These are phyloP conservation scores for Penicillium tannophilum DNA, from an alignment of 495 filamentous ascomycete genomes.

Conservation along the genomic window DNA sequence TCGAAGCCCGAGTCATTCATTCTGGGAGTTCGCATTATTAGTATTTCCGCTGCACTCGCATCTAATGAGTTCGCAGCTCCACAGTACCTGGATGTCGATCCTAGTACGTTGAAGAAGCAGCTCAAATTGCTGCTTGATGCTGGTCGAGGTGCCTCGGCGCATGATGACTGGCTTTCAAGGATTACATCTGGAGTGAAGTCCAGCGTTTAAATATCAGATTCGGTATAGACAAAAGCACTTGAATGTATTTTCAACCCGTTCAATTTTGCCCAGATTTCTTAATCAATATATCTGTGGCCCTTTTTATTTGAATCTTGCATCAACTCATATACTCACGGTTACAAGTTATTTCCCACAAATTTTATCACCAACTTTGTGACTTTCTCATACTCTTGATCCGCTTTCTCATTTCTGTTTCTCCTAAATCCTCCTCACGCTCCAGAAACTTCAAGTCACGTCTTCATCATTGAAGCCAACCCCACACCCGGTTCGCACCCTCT, in stretches of 20 bases:
- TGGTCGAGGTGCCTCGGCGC: constrained; percentile 32
- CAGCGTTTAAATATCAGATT: background rate
- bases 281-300: too few species aligned
- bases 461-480: background rate
- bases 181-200: constrained; percentile 30
- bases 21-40: constrained; percentile 60
- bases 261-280: background rate
- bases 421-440: too few species aligned
- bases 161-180: constrained; percentile 39
- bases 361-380: background rate
- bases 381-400: background rate
- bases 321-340: too few species aligned
- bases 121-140: constrained; percentile 24
- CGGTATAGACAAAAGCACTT: background rate
- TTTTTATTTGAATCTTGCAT: too few species aligned
- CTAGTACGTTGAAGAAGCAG: constrained; percentile 20
- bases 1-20: constrained; percentile 72
- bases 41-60: constrained; percentile 42
- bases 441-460: background rate
- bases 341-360: background rate
- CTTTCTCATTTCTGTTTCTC: too few species aligned
- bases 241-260: background rate
- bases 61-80: constrained; percentile 42
- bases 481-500: background rate
- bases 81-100: constrained; percentile 26